Conservation (phyloP, 2,329 filamentous ascomycete genomes). For the Apiospora kogelbergensis region DNA sequence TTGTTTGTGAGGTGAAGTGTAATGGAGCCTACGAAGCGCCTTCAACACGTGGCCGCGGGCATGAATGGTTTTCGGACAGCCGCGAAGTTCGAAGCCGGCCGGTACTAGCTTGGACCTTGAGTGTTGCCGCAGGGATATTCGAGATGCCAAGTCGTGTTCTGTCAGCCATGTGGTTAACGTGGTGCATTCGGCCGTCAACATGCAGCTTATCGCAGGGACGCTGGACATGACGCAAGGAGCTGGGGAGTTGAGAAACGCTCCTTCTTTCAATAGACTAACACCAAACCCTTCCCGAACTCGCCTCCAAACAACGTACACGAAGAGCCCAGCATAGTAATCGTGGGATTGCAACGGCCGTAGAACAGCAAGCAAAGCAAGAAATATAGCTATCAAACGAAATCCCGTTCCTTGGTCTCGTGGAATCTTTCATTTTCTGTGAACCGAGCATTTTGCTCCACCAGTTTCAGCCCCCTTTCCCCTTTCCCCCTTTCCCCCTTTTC, state of each 20-base stretch:
- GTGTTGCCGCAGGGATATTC: too few species aligned
- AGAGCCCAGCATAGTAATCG: not conserved
- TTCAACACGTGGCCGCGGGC: not conserved
- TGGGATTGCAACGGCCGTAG: too few species aligned
- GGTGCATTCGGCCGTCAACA: constrained; percentile 49
- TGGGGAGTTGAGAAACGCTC: constrained; percentile 7
- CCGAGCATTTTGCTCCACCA: too few species aligned
- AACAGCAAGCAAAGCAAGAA: not conserved
- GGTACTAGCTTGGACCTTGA: too few species aligned
- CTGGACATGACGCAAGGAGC: constrained; percentile 33
- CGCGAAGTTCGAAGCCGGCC: not conserved
- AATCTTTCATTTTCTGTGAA: too few species aligned
- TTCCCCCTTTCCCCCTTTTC: too few species aligned
- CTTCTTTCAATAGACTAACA: not conserved
- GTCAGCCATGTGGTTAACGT: constrained; percentile 46
- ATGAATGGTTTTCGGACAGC: not conserved
- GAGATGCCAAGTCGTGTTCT: too few species aligned
- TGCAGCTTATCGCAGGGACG: constrained; percentile 43
- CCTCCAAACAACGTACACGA: not conserved
- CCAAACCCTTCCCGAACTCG: not conserved
- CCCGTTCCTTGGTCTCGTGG: not conserved
- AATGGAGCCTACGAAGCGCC: not conserved
- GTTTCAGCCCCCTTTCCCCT: too few species aligned
- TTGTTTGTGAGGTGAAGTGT: not conserved
- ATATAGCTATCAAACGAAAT: not conserved